phyloP scores from a whole-genome alignment of 2,329 filamentous ascomycete genomes.

The Shiraia sp. region DNA sequence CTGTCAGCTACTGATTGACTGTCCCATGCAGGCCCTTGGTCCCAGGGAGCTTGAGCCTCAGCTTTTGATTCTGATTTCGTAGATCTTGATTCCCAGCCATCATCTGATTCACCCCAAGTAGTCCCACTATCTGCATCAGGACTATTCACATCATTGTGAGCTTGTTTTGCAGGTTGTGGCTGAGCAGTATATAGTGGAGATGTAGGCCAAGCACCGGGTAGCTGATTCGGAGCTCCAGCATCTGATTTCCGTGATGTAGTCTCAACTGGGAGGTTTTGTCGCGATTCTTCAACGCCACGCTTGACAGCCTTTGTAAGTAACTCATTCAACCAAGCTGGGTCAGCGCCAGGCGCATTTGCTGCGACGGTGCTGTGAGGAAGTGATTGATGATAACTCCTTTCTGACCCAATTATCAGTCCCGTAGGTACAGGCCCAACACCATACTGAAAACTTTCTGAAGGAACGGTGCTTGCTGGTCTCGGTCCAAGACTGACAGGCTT shows the following conservation, averaged over 20 bases:
- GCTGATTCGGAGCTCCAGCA: conserved; percentile 10
- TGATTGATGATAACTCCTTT: conserved; percentile 2
- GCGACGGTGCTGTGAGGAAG: neutral
- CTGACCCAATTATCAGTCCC: neutral
- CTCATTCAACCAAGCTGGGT: conserved; percentile 19
- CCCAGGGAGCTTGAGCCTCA: conserved; percentile 16
- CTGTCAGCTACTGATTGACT: conserved; percentile 5
- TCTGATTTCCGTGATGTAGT: neutral
- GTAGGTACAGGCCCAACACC: conserved; percentile 31
- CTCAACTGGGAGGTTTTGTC: conserved; percentile 5
- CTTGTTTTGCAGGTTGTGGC: neutral
- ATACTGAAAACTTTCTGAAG: conserved; percentile 24
- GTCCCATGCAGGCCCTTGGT: conserved; percentile 9
- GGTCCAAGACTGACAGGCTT: conserved; percentile 13
- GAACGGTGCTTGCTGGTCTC: conserved; percentile 5
- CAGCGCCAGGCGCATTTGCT: conserved; percentile 6
- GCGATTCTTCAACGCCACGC: conserved; percentile 23
- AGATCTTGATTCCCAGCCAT: no score
- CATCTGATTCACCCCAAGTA: conserved; percentile 8
- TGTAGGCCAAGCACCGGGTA: conserved; percentile 31
- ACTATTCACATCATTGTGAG: neutral
- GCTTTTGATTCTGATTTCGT: no score
- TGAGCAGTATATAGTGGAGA: conserved; percentile 10
- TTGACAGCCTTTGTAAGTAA: conserved; percentile 24
- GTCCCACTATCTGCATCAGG: neutral